phyloP scores from a whole-genome alignment of 163 green algal species.

The Scenedesmus sp. region DNA sequence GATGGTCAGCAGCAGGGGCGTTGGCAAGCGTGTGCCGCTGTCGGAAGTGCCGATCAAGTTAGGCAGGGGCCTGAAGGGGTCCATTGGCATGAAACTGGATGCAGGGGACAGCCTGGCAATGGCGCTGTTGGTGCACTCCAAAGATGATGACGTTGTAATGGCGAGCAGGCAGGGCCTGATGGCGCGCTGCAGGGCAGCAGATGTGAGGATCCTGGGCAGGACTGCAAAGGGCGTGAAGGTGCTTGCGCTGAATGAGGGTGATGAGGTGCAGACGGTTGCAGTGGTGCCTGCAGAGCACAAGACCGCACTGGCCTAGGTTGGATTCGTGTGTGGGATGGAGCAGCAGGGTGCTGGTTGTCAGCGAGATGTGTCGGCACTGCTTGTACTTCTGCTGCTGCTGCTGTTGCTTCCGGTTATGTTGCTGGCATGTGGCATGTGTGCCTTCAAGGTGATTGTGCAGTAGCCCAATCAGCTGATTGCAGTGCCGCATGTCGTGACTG shows the following conservation, averaged over 20 bases:
- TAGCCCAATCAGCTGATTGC: no score
- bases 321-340: no score
- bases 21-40: slow-evolving; percentile 67
- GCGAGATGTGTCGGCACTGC: no score
- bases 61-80: slow-evolving; percentile 55
- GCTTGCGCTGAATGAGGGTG: slow-evolving; percentile 60
- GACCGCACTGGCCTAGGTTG: slow-evolving; percentile 18
- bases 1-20: slow-evolving; percentile 42
- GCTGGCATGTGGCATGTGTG: no score
- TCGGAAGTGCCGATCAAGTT: slow-evolving; percentile 52
- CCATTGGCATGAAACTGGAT: slow-evolving; percentile 61
- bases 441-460: no score
- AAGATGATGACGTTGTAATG: slow-evolving; percentile 63
- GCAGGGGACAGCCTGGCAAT: slow-evolving; percentile 65
- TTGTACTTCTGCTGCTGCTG: no score
- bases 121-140: slow-evolving; percentile 59
- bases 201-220: slow-evolving; percentile 26
- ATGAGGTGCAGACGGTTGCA: slow-evolving; percentile 62
- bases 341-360: no score
- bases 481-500: no score
- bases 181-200: slow-evolving; percentile 47
- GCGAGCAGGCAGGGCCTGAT: slow-evolving; percentile 65
- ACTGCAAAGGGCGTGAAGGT: slow-evolving; percentile 56
- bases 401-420: no score
- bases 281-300: slow-evolving; percentile 49